phyloP scores from a whole-genome alignment of 2,329 filamentous ascomycete species.

The Neoscytalidium dimidiatum region DNA sequence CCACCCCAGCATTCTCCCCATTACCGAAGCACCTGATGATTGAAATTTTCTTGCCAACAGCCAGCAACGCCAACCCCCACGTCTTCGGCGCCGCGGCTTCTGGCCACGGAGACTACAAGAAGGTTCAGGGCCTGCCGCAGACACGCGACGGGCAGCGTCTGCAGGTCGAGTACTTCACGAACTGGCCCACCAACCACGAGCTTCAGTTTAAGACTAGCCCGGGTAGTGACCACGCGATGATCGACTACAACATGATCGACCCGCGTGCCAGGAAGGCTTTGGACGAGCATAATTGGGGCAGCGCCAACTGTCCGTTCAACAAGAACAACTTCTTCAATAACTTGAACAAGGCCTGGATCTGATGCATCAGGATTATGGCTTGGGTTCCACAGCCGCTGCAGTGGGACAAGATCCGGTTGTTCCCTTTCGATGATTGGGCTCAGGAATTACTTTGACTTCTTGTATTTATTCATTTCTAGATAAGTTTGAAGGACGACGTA shows the following conservation, averaged over 20 bases:
- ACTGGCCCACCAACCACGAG: slow-evolving; percentile 38
- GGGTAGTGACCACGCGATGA: background rate
- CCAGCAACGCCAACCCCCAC: slow-evolving; percentile 26
- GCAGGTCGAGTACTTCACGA: slow-evolving; percentile 38
- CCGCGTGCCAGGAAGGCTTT: background rate
- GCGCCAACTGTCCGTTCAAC: background rate
- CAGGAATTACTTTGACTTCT: too few relatives aligned
- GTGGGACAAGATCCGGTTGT: too few relatives aligned
- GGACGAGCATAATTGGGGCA: background rate
- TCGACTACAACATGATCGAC: too few relatives aligned
- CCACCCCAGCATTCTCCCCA: too few relatives aligned
- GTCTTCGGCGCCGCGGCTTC: slow-evolving; percentile 40
- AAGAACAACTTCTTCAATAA: background rate
- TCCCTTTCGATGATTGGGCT: too few relatives aligned
- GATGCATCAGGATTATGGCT: too few relatives aligned
- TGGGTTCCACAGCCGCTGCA: too few relatives aligned
- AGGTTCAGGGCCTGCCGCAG: slow-evolving; percentile 27
- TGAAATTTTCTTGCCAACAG: background rate
- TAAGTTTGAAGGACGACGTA: too few relatives aligned
- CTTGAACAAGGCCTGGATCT: slow-evolving; percentile 27
- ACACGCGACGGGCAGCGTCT: slow-evolving; percentile 26
- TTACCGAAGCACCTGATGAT: too few relatives aligned
- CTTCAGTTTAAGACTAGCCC: slow-evolving; percentile 22
- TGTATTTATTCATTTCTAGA: too few relatives aligned
- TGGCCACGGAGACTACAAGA: slow-evolving; percentile 41